Conservation (phyloP, 1,284 basidiomycete genomes). For the Leccinum huronense region DNA sequence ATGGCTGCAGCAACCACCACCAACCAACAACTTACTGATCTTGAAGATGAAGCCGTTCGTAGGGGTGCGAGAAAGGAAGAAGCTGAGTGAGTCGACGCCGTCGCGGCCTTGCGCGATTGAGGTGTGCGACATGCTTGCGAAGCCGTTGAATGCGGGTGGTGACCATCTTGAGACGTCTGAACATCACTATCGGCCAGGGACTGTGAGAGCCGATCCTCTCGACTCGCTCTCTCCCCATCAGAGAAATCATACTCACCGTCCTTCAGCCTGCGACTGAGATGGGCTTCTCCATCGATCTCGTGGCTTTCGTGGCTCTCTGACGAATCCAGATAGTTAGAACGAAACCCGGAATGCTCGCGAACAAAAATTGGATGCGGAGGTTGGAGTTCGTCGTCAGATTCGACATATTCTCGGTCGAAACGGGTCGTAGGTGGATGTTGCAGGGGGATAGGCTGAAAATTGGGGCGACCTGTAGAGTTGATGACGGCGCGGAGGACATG, state of each 20-base stretch:
- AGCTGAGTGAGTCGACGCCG: slow-evolving; percentile 22
- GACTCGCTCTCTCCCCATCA: slow-evolving; percentile 10
- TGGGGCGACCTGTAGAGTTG: slow-evolving; percentile 71
- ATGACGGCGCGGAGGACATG: slow-evolving; percentile 56
- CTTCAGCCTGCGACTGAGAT: slow-evolving; percentile 59
- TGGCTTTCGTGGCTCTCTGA: slow-evolving; percentile 35
- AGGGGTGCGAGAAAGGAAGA: slow-evolving; percentile 20
- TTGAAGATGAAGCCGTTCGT: slow-evolving; percentile 12
- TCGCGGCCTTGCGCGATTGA: slow-evolving; percentile 3
- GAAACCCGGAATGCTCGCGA: slow-evolving; percentile 13
- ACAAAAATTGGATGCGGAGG: slow-evolving; percentile 47
- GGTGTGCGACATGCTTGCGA: background rate
- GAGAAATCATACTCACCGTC: slow-evolving; percentile 40
- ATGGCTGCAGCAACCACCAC: too few species aligned
- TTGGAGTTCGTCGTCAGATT: slow-evolving; percentile 31
- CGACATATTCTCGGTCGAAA: slow-evolving; percentile 2
- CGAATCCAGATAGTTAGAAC: slow-evolving; percentile 31
- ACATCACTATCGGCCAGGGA: background rate
- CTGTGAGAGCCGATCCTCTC: slow-evolving; percentile 6
- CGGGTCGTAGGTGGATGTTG: slow-evolving; percentile 5
- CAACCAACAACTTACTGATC: too few species aligned
- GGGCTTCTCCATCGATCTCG: slow-evolving; percentile 50
- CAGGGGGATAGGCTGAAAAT: slow-evolving; percentile 35
- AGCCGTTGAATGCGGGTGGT: background rate
- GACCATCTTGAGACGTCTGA: slow-evolving; percentile 1